Percentiles rank a stretch among this genome's conserved stretches.
These are phyloP conservation scores for Yamadazyma paraphyllophila DNA, from an alignment of 805 yeast species.

Conservation along the genomic window DNA sequence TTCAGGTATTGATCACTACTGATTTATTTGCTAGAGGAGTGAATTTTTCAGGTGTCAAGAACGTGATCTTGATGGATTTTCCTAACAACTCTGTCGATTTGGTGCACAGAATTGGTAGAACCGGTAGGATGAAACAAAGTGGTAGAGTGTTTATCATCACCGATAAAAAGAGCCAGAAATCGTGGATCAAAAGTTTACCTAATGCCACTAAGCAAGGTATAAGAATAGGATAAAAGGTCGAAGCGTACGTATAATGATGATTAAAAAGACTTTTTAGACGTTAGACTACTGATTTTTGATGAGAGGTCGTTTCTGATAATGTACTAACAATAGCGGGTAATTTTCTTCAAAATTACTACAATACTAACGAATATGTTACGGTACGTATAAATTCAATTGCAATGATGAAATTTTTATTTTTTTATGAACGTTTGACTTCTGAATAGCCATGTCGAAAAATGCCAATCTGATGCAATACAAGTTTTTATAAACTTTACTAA, in stretches of 20 bases:
- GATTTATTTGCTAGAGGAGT: constrained; percentile 89
- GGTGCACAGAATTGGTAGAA: constrained; percentile 89
- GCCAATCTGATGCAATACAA: constrained; percentile 9
- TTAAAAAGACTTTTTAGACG: constrained; percentile 13
- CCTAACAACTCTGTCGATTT: constrained; percentile 84
- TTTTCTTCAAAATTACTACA: neutral
- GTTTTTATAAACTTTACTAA: neutral
- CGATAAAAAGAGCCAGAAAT: constrained; percentile 61
- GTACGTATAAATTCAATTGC: constrained; percentile 7
- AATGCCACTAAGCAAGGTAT: constrained; percentile 44
- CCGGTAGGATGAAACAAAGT: constrained; percentile 85
- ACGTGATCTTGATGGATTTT: constrained; percentile 79
- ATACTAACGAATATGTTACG: constrained; percentile 4
- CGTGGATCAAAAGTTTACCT: constrained; percentile 82
- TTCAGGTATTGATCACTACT: constrained; percentile 76
- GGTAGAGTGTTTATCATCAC: constrained; percentile 86
- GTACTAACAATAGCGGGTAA: constrained; percentile 7
- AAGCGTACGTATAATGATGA: constrained; percentile 13
- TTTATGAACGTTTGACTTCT: constrained; percentile 30
- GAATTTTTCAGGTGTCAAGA: constrained; percentile 77
- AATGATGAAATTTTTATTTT: constrained; percentile 24
- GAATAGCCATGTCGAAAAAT: constrained; percentile 23
- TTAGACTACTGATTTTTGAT: constrained; percentile 17
- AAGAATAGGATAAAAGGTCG: constrained; percentile 12
- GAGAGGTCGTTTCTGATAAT: constrained; percentile 13